Evolutionary conservation across 1,284 basidiomycete species (phyloP).

Genomic region (Neonothopanus nambi): DNA sequence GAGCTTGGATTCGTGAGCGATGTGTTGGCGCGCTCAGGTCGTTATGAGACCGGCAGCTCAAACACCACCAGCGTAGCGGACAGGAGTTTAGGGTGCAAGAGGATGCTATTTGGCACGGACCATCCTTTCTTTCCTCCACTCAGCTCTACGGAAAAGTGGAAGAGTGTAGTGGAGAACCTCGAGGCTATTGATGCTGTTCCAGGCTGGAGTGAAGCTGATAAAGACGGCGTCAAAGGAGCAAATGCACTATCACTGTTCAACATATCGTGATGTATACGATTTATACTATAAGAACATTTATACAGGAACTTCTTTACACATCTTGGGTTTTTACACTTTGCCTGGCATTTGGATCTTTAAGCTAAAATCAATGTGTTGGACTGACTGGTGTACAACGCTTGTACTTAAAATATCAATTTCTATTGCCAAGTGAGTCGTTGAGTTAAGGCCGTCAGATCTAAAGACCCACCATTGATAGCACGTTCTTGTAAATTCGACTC

Average conservation of each 20-base stretch:
- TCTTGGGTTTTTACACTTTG: slow-evolving; percentile 5
- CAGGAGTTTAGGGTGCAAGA: slow-evolving; percentile 47
- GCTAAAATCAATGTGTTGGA: slow-evolving; percentile 91
- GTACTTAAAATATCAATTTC: slow-evolving; percentile 95
- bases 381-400: slow-evolving; percentile 89
- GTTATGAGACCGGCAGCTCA: slow-evolving; percentile 42
- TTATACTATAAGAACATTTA: not conserved
- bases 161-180: slow-evolving; percentile 80
- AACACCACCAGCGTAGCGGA: slow-evolving; percentile 31
- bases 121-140: slow-evolving; percentile 90
- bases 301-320: too few species aligned
- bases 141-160: slow-evolving; percentile 69
- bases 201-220: slow-evolving; percentile 63
- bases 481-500: slow-evolving; percentile 77
- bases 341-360: slow-evolving; percentile 84
- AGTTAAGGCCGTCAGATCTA: not conserved
- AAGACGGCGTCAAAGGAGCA: slow-evolving; percentile 62
- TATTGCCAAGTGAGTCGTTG: slow-evolving; percentile 33
- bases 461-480: slow-evolving; percentile 68
- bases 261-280: slow-evolving; percentile 5
- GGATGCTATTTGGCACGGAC: slow-evolving; percentile 84
- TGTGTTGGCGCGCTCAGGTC: slow-evolving; percentile 60
- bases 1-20: slow-evolving; percentile 78
- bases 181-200: slow-evolving; percentile 70
- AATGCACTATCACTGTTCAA: slow-evolving; percentile 74